Conservation (phyloP, 345 rosid species). For the Salix exigua region DNA sequence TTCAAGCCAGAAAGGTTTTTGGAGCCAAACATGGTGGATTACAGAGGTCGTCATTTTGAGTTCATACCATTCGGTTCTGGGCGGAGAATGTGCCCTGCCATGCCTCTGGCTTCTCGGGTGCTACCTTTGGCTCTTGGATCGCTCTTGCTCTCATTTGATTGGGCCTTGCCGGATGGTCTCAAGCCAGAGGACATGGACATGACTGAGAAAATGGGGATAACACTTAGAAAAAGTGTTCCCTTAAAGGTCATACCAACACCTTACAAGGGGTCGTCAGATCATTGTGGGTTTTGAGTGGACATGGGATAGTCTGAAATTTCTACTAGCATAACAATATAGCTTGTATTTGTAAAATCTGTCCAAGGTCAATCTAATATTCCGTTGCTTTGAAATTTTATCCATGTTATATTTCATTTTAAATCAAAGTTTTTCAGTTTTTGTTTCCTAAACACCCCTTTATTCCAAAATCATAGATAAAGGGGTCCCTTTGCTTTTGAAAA, state of each 20-base stretch:
- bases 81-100: conserved; percentile 77
- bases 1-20: conserved; percentile 73
- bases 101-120: conserved; percentile 63
- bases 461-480: too few relatives aligned
- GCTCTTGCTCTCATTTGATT: conserved; percentile 52
- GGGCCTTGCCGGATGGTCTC: conserved; percentile 46
- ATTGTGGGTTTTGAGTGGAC: neutral
- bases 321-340: too few relatives aligned
- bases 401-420: too few relatives aligned
- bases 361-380: too few relatives aligned
- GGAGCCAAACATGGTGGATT: conserved; percentile 38
- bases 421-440: neutral
- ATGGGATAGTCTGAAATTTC: too few relatives aligned
- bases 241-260: conserved; percentile 55
- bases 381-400: too few relatives aligned
- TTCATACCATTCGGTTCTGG: conserved; percentile 87
- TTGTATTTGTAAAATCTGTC: too few relatives aligned
- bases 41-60: conserved; percentile 62
- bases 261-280: neutral
- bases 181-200: conserved; percentile 56
- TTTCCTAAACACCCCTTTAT: neutral
- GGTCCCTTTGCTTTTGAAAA: neutral
- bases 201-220: conserved; percentile 63
- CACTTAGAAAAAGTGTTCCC: conserved; percentile 57
- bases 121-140: conserved; percentile 69